A percentile compares a stretch with the other conserved stretches of the same genome.
phyloP scores from a whole-genome alignment of 495 filamentous ascomycete genomes.

The Endocarpon pusillum region DNA sequence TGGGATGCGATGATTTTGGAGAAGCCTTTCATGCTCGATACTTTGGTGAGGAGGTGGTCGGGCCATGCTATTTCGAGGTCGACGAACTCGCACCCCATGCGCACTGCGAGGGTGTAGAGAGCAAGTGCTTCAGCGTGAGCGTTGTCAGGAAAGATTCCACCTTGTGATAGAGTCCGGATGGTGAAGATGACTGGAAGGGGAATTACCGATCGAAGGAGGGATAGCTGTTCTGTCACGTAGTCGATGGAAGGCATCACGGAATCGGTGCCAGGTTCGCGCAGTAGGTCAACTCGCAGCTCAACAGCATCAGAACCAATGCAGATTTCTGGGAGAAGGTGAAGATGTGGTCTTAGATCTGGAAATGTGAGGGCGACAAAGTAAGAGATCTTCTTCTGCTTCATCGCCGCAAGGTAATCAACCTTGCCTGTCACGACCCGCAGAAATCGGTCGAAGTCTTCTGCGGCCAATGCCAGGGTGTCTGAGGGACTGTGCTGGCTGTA shows the following conservation, averaged over 20 bases:
- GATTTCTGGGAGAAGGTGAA: conserved; percentile 49
- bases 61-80: conserved; percentile 88
- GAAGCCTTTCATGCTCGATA: conserved; percentile 50
- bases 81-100: conserved; percentile 76
- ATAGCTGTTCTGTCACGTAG: conserved; percentile 65
- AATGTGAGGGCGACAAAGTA: conserved; percentile 89
- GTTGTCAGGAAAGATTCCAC: conserved; percentile 73
- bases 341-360: conserved; percentile 46
- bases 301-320: conserved; percentile 83
- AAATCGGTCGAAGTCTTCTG: conserved; percentile 68
- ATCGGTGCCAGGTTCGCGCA: conserved; percentile 50
- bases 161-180: conserved; percentile 69
- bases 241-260: conserved; percentile 47
- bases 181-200: conserved; percentile 88
- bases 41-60: conserved; percentile 45
- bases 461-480: conserved; percentile 36
- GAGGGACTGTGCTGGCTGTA: conserved; percentile 51
- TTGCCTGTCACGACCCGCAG: conserved; percentile 55
- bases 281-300: conserved; percentile 81
- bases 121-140: conserved; percentile 47
- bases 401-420: conserved; percentile 39
- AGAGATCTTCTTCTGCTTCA: conserved; percentile 55
- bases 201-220: conserved; percentile 57
- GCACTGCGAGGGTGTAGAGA: conserved; percentile 62
- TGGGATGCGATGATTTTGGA: conserved; percentile 87